phyloP scores from a whole-genome alignment of 441 rosid species.

The Erysimum pusillum region DNA sequence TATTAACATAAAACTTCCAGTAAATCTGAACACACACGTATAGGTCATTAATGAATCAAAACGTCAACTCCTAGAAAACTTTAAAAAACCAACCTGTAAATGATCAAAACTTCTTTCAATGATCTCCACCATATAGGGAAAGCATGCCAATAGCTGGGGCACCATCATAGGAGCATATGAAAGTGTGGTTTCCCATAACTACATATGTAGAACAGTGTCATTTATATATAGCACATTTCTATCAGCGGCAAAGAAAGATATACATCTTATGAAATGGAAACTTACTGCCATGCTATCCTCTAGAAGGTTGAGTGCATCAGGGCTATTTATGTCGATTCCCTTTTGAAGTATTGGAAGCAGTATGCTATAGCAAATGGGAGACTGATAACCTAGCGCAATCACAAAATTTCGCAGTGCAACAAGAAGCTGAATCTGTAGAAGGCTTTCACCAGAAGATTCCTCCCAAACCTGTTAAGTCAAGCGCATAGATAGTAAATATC shows the following conservation, averaged over 20 bases:
- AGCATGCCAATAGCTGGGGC: constrained; percentile 82
- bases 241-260: constrained; percentile 38
- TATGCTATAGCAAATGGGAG: constrained; percentile 79
- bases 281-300: constrained; percentile 97
- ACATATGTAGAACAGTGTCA: constrained; percentile 48
- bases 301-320: constrained; percentile 94
- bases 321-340: constrained; percentile 88
- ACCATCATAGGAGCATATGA: constrained; percentile 93
- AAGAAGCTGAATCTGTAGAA: constrained; percentile 97
- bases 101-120: constrained; percentile 96
- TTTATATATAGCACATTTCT: constrained; percentile 33
- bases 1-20: constrained; percentile 7
- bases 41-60: constrained; percentile 14
- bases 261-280: constrained; percentile 27
- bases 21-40: constrained; percentile 16
- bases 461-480: constrained; percentile 79
- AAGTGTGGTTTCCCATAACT: constrained; percentile 98
- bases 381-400: constrained; percentile 88
- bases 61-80: constrained; percentile 15
- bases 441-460: constrained; percentile 97
- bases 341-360: constrained; percentile 86
- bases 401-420: constrained; percentile 93
- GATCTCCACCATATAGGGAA: constrained; percentile 84
- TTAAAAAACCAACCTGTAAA: constrained; percentile 70
- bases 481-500: constrained; percentile 26